Base-by-base conservation (phyloP, 306 rosid genomes). In the Rosa multiflora region DNA sequence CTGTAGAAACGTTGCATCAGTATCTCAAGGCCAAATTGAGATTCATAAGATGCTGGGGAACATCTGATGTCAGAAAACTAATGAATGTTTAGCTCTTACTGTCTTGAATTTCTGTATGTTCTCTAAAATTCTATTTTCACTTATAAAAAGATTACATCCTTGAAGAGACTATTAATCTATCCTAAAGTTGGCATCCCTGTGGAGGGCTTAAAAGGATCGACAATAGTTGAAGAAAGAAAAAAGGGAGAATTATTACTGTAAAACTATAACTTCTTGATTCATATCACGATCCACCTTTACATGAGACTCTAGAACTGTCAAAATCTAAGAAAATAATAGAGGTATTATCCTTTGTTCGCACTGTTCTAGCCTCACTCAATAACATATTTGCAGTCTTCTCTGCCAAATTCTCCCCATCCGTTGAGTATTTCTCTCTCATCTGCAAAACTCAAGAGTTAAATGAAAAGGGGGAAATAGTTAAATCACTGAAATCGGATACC, bases 321-420 rank as follows among this genome's bases (percentile, higher is more conserved):
- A 96, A 96, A 84, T 96, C 99, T 90, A 96, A 86, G 89, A 86
- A 93, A 88, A 96, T 81, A 84, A 96, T 85, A 79, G 96, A 88
- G 51, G 99, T 96, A 72, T 96, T 96, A 86, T 96, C 99, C 92
- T 91, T 96, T 82, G 99, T 96, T 89, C 93, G 88, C 89, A 83
- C 87, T 74, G 96, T 85, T 88, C 87, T 93, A 87, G 99, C 99
- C 82, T 96, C 99, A 78, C 76, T 85, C 94, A 96, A 80, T 87
- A 96, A 87, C 82, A 81, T 82, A 82, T 87, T 93, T 76, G 99
- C 97, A 58, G 85, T 83, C 89, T 90, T 90, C 76, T 90, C 97
- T 26, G 99, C 93, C 21, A 89, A 79, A 67, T 78, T 87, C 76
- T 87, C 96, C 56, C 44, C 66, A 11, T 84, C 91, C 76, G 70